Percentiles rank a stretch among this genome's conserved stretches.
Conservation (phyloP, 208 protist genomes). For the Sergeia podlipaevii region DNA sequence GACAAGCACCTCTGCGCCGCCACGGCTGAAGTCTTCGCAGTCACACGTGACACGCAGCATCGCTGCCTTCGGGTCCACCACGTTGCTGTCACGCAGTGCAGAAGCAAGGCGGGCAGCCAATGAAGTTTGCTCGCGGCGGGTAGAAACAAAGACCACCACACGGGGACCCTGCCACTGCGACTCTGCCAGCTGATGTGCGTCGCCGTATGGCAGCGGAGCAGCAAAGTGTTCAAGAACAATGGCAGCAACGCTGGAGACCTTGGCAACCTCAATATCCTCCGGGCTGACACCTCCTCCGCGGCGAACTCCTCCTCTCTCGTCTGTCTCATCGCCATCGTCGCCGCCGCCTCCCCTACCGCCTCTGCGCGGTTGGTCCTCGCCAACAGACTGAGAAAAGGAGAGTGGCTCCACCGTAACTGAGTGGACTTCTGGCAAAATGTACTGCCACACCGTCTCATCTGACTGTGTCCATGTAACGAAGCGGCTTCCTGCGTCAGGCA, state of each 20-base stretch:
- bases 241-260: conserved; percentile 17
- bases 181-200: not conserved
- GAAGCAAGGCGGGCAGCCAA: not conserved
- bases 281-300: conserved; percentile 9
- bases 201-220: not conserved
- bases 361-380: not conserved
- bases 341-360: not conserved
- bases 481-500: conserved; percentile 36
- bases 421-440: conserved; percentile 19
- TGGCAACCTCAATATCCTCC: conserved; percentile 37
- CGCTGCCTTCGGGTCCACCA: conserved; percentile 8
- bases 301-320: not conserved
- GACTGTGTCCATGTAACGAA: conserved; percentile 4
- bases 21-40: conserved; percentile 22
- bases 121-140: conserved; percentile 41
- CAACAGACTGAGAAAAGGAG: not conserved
- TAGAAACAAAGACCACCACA: conserved; percentile 46
- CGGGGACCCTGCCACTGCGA: conserved; percentile 7
- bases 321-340: not conserved
- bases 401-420: conserved; percentile 17
- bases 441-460: conserved; percentile 1
- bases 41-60: conserved; percentile 28
- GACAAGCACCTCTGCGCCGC: conserved; percentile 44
- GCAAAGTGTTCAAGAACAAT: conserved; percentile 20
- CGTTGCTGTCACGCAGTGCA: conserved; percentile 4